Evolutionary conservation across 2,329 filamentous ascomycete species (phyloP).

Genomic region (Truncatella angustata): DNA sequence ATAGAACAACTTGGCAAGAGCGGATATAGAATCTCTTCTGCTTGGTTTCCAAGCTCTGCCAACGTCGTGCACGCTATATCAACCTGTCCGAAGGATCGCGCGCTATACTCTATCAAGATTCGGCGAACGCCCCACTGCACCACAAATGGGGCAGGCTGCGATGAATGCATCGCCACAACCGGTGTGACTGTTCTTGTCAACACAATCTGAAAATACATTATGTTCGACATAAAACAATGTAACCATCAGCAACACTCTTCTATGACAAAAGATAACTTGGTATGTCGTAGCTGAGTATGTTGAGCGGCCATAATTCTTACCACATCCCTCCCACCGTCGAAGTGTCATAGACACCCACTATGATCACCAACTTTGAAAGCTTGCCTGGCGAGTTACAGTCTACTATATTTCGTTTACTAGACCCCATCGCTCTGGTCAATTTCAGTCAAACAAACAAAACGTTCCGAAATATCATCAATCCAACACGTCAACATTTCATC

Average conservation of each 20-base stretch:
- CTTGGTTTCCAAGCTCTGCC: no score
- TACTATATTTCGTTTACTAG: conserved; percentile 13
- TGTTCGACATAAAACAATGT: background rate
- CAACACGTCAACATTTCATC: conserved; percentile 3
- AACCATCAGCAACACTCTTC: background rate
- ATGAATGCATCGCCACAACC: background rate
- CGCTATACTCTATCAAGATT: background rate
- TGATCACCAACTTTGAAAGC: background rate
- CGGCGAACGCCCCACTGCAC: background rate
- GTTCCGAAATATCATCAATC: conserved; percentile 11
- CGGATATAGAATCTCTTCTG: no score
- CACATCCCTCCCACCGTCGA: no score
- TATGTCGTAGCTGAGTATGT: no score
- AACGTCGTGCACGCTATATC: no score
- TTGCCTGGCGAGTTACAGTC: conserved; percentile 13
- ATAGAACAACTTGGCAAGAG: no score
- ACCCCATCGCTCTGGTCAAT: conserved; percentile 12
- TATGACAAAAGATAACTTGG: no score
- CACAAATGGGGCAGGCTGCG: background rate
- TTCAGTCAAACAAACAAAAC: conserved; percentile 8
- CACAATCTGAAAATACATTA: no score
- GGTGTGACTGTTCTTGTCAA: background rate
- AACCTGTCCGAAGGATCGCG: background rate
- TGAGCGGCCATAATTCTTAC: no score
- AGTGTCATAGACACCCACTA: background rate